phyloP scores from a whole-genome alignment of 202 grass and related monocot species.

The Setaria italica region DNA sequence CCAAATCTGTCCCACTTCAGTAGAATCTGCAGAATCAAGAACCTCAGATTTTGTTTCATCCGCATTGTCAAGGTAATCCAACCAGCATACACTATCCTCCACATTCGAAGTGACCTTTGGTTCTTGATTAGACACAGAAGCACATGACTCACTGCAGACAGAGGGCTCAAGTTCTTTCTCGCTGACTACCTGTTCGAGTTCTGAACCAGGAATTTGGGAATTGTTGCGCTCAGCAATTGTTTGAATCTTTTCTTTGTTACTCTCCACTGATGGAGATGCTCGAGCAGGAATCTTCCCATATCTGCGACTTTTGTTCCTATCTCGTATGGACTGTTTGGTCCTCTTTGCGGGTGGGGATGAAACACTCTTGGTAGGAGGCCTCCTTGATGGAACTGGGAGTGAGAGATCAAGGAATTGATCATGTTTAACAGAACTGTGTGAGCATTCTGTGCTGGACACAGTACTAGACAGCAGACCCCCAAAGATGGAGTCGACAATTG shows the following conservation, averaged over 20 bases:
- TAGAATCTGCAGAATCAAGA: conserved; percentile 54
- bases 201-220: conserved; percentile 53
- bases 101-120: conserved; percentile 37
- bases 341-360: conserved; percentile 61
- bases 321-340: conserved; percentile 61
- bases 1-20: conserved; percentile 47
- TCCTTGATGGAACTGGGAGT: conserved; percentile 87
- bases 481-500: conserved; percentile 80
- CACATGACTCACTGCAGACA: conserved; percentile 60
- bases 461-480: conserved; percentile 83
- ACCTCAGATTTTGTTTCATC: conserved; percentile 56
- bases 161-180: conserved; percentile 53
- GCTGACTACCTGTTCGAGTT: conserved; percentile 50
- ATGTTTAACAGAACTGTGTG: conserved; percentile 76
- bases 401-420: conserved; percentile 95
- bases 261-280: conserved; percentile 54
- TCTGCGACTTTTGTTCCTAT: conserved; percentile 63
- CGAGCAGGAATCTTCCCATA: conserved; percentile 43
- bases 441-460: conserved; percentile 81
- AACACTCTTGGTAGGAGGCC: conserved; percentile 60
- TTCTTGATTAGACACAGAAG: conserved; percentile 61
- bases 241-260: conserved; percentile 48
- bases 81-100: conserved; percentile 52
- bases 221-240: conserved; percentile 50
- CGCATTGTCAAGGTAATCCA: conserved; percentile 63